Base-by-base conservation (phyloP, 306 rosid species). In the Rosa multiflora region DNA sequence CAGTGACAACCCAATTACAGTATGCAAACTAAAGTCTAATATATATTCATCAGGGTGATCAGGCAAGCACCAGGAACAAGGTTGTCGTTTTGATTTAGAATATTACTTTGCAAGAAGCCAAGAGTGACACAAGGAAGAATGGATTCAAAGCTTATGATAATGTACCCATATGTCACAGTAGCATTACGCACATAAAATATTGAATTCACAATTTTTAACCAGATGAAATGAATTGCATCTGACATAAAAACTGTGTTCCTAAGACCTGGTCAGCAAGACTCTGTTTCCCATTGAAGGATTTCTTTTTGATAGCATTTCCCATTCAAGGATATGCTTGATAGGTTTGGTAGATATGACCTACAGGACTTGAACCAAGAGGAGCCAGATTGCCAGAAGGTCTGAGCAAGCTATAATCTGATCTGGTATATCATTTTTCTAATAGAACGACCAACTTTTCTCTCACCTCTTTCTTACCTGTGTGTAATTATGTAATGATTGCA, bases 321-420 rank as follows among this genome's bases (percentile, higher is more conserved):
- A 58, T 23, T 26, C 37, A 26, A 23, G 29, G 6, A 59, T 21
- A 43, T 40, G 52, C 55, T n/a, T 71, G 75, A 71, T 48, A 23
- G 1, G 2, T 11, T 47, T 40, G 51, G 32, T 20, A 69, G 29
- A 69, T 8, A 69, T 75, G 75, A 51, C 56, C 48, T 40, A 68
- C 67, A 51, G 4, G 26, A 53, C 13, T 69, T 51, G 66, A 79
- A 73, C 39, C 74, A 73, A 73, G 67, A 67, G 72, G 13, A 37
- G 49, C 43, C 72, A 61, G 21, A 53, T 2, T 20, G 56, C 37
- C 17, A 0, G 53, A 21, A 8, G 47, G 47, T 44, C 52, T 39
- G 4, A 52, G 3, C 47, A 51, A 7, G 32, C 63, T 9, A 21
- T 58, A 6, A 58, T 58, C 64, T 58, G 63, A 58, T 3, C 42